These are phyloP conservation scores for Solanum pennellii DNA, from an alignment of 257 asterid genomes.

Conservation along the genomic window DNA sequence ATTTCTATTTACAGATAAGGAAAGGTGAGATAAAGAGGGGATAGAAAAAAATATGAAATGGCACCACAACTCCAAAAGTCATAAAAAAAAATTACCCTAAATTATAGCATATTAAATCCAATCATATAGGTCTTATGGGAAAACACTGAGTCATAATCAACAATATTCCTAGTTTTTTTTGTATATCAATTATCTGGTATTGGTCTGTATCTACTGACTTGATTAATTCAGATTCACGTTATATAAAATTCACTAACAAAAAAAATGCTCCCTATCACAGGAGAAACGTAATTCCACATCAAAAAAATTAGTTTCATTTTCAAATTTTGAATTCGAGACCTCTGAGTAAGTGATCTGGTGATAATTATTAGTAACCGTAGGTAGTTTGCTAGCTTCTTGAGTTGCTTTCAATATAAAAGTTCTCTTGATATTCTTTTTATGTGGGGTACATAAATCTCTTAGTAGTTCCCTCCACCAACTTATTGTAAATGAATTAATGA, in stretches of 20 bases:
- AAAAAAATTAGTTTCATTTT: not conserved
- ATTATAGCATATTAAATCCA: not conserved
- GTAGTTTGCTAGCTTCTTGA: not conserved
- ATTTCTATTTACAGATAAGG: not conserved
- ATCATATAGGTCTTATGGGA: not conserved
- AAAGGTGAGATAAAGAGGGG: not conserved
- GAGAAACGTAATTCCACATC: not conserved
- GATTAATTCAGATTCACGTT: not conserved
- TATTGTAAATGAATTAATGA: not conserved
- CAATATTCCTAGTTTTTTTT: not conserved
- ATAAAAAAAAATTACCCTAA: not conserved
- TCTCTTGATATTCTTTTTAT: not conserved
- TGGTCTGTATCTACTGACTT: accelerated
- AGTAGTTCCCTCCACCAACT: not conserved
- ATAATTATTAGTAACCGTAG: not conserved
- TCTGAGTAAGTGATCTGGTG: not conserved
- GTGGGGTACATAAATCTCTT: not conserved
- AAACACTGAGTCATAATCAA: not conserved
- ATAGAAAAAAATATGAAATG: not conserved
- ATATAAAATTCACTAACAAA: not conserved
- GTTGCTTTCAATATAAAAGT: not conserved
- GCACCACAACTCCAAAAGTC: not conserved
- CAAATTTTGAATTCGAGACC: not conserved
- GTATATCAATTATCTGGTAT: not conserved
- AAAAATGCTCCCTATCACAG: not conserved